Conservation (phyloP, 768 basidiomycete species). For the Leccinum boreale region DNA sequence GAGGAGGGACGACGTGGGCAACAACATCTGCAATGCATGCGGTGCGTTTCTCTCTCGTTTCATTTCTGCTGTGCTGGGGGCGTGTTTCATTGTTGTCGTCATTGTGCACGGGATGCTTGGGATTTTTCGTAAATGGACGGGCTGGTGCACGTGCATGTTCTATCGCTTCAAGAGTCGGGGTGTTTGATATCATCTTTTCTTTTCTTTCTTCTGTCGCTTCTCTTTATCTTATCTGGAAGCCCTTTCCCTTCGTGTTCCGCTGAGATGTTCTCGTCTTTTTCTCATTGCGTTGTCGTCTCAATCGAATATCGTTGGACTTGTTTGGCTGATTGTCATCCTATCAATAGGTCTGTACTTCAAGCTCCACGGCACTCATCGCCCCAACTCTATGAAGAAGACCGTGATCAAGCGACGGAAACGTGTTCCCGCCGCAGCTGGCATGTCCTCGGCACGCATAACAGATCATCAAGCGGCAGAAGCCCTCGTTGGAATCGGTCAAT, state of each 20-base stretch:
- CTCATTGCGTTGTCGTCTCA: background rate
- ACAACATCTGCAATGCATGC: slow-evolving; percentile 94
- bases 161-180: slow-evolving; percentile 17
- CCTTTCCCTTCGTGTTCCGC: slow-evolving; percentile 13
- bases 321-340: slow-evolving; percentile 16
- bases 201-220: slow-evolving; percentile 8
- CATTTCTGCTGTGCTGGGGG: slow-evolving; percentile 22
- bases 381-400: slow-evolving; percentile 98
- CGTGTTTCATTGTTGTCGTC: slow-evolving; percentile 20
- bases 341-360: slow-evolving; percentile 92
- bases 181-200: slow-evolving; percentile 19
- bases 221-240: slow-evolving; percentile 26
- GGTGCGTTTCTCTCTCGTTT: slow-evolving; percentile 52
- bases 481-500: slow-evolving; percentile 77
- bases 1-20: slow-evolving; percentile 86
- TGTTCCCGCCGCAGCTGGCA: slow-evolving; percentile 77
- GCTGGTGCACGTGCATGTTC: slow-evolving; percentile 17
- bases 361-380: slow-evolving; percentile 93
- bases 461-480: slow-evolving; percentile 91
- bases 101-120: background rate
- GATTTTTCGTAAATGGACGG: slow-evolving; percentile 22
- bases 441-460: slow-evolving; percentile 52
- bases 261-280: background rate
- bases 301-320: background rate
- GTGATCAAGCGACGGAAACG: slow-evolving; percentile 98